Base-by-base conservation (phyloP, 1,139 yeast species). In the Suhomyces atakaporum region DNA sequence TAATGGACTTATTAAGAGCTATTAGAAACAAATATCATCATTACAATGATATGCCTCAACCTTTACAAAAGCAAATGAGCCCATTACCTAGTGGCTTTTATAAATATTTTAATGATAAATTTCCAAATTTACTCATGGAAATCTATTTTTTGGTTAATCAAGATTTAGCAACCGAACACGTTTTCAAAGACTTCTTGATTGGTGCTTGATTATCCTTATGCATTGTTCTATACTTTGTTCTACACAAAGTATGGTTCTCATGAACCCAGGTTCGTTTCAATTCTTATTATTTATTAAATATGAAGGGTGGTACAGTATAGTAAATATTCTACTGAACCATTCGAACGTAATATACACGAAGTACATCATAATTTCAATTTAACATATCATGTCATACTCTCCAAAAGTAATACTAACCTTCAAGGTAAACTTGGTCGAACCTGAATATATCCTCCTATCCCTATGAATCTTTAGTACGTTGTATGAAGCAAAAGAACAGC, bases 11-110 rank as follows among this genome's bases (percentile, higher is more conserved):
- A 38, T 63, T 92, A 39, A 71, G 99, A 44, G 97, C 97, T 0
- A 66, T 92, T 50, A 73, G 99, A 49, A 92, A 92, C 66, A 92
- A 92, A 58, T 81, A 85, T 56, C 96, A 88, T 58, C 99, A 92
- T 60, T 92, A 77, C 59, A 88, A 88, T 60, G 98, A 94, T 54
- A 66, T 90, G 60, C 96, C 97, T 1, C 70, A 66, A 5, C 72
- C 66, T 14, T 65, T 90, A 37, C 62, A 76, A 66, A 20, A 59
- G 50, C 45, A 77, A 39, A 84, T 92, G 80, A 83, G 87, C 15
- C 84, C 94, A 0, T 63, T 87, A 21, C 97, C 97, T 0, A 79
- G 78, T 38, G 96, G 95, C 2, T 92, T 86, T 57, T 84, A 88
- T 60, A 62, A 66, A 32, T 92, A 85, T 56, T 92, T 88, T 61